Evolutionary conservation across 345 rosid species (phyloP).

Genomic region (Garcia nutans): DNA sequence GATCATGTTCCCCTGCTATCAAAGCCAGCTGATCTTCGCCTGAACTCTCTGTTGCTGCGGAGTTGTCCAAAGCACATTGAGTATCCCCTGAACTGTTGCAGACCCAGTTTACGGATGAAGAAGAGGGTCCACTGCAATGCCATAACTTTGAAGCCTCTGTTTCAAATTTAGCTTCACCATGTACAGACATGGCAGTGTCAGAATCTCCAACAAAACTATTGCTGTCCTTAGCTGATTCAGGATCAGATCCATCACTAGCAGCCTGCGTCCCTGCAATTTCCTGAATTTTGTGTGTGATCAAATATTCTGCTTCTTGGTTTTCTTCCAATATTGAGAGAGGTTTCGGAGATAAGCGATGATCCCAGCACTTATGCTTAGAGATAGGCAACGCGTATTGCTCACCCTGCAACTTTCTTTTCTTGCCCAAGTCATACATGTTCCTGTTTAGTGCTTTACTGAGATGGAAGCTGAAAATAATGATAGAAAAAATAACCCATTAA

Average conservation of each 20-base stretch:
- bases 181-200: conserved; percentile 20
- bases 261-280: conserved; percentile 18
- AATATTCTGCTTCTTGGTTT: conserved; percentile 20
- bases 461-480: conserved; percentile 22
- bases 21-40: conserved; percentile 20
- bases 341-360: conserved; percentile 25
- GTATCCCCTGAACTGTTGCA: conserved; percentile 20
- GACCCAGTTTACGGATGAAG: conserved; percentile 20
- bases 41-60: neutral
- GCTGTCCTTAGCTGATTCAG: conserved; percentile 49
- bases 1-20: conserved; percentile 15
- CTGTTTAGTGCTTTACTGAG: conserved; percentile 2
- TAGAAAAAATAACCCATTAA: neutral
- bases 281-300: conserved; percentile 4
- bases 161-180: conserved; percentile 27
- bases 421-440: conserved; percentile 27
- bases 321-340: conserved; percentile 15
- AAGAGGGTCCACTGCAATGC: conserved; percentile 20
- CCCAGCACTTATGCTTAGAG: conserved; percentile 52
- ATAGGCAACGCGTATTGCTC: conserved; percentile 47
- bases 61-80: conserved; percentile 17
- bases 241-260: conserved; percentile 22
- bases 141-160: conserved; percentile 17
- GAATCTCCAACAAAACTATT: conserved; percentile 41
- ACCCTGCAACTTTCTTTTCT: conserved; percentile 56